Base-by-base conservation (phyloP, 2,329 filamentous ascomycete species). In the Fusarium clavum region DNA sequence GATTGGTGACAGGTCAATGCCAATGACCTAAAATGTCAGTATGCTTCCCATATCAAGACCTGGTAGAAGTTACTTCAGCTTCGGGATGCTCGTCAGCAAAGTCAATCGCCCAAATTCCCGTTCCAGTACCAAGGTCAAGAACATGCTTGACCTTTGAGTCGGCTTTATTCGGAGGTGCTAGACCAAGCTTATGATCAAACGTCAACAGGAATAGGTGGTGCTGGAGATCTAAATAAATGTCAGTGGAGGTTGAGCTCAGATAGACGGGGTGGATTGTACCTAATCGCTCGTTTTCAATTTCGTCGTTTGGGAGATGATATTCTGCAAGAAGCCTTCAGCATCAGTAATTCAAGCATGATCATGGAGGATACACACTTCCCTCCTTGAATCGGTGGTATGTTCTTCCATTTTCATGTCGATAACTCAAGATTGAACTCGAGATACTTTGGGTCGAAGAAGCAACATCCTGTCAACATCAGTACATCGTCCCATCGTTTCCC, bases 281-380 rank as follows among this genome's bases (percentile, higher is more conserved):
- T 2, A 69, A 48, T 45, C 67, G 43, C 13, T 69, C 51, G 2
- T 69, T 69, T 10, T 69, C 67, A 2, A 44, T 24, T 1, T 61
- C 65, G 8, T 69, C 67, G 13, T 69, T 69, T 0, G 65, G 67
- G 2, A 69, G 55, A 5, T 56, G 43, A 10, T 69, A 69, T 52
- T 69, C 66, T 69, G 2, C 14, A 2, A 7, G 0, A 2, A 22
- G 9, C 0, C 1, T n/a, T 64, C 6, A 51, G 32, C 3, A 4
- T 30, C 2, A 6, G 1, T 6, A 4, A 3, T 0, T 8, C 0
- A 16, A 4, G 1, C 13, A 2, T 10, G 5, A 3, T 22, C 18
- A 1, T 10, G 3, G 3, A 4, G 5, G 3, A 5, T 0, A 34
- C 67, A 5, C 18, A 69, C 67, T 65, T 18, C 67, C 67, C 14